Evolutionary conservation across 345 rosid species (phyloP).

Genomic region (Viola odorata): DNA sequence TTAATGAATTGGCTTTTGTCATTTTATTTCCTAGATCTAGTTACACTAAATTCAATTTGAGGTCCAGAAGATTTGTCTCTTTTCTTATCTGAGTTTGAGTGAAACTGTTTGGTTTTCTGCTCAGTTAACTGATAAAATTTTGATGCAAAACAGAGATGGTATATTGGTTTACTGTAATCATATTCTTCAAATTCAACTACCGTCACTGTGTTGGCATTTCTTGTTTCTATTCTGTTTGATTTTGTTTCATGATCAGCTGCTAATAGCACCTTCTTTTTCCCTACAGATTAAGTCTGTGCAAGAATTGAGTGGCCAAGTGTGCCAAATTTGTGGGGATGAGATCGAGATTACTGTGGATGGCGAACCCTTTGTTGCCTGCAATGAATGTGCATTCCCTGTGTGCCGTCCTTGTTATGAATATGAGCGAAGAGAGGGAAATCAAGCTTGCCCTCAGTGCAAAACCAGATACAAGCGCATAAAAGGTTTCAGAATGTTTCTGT

Average conservation of each 20-base stretch:
- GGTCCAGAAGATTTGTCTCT: too few species aligned
- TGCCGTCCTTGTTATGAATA: slow-evolving; percentile 93
- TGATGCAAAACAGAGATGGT: not conserved
- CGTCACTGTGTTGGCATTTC: too few species aligned
- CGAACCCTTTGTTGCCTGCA: slow-evolving; percentile 92
- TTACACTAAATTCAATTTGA: too few species aligned
- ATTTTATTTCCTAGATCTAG: too few species aligned
- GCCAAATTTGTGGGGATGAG: slow-evolving; percentile 90
- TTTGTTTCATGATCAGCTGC: slow-evolving; percentile 5
- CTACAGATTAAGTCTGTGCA: slow-evolving; percentile 77
- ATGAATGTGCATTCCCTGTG: slow-evolving; percentile 98
- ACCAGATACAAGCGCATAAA: slow-evolving; percentile 81
- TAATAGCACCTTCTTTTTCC: slow-evolving; percentile 10
- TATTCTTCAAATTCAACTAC: too few species aligned
- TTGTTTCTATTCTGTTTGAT: too few species aligned
- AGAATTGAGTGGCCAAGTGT: slow-evolving; percentile 83
- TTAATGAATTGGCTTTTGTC: too few species aligned
- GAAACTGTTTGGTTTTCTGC: too few species aligned
- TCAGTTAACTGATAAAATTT: too few species aligned
- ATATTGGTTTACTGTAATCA: not conserved
- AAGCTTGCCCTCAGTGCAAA: slow-evolving; percentile 96
- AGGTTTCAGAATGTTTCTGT: slow-evolving; percentile 43
- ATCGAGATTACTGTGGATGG: slow-evolving; percentile 63
- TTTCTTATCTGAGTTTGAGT: too few species aligned
- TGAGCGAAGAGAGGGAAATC: slow-evolving; percentile 94